These are phyloP conservation scores for Phytophthora tentaculata DNA, from an alignment of 352 stramenopile species.

Conservation along the genomic window DNA sequence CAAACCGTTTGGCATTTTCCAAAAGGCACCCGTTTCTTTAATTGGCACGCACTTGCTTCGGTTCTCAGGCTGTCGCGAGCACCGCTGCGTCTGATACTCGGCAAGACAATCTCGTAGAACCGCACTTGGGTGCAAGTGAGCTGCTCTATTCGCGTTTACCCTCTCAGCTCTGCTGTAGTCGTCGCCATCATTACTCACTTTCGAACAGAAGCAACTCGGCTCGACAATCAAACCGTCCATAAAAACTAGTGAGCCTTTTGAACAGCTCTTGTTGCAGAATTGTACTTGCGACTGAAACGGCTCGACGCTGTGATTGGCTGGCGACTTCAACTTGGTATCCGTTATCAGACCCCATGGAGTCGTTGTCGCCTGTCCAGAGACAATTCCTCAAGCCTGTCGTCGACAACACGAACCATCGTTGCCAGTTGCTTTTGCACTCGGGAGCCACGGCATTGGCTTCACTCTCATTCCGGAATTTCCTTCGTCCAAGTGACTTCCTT, in stretches of 20 bases:
- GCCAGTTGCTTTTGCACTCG: neutral
- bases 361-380: slow-evolving; percentile 23
- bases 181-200: neutral
- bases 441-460: too few species aligned
- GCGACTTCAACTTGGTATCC: slow-evolving; percentile 31
- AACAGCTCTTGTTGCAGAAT: neutral
- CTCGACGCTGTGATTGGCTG: slow-evolving; percentile 13
- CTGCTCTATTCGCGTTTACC: slow-evolving; percentile 1
- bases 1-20: neutral
- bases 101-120: neutral
- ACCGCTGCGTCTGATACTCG: neutral
- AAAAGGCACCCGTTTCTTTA: neutral
- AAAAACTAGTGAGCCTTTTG: neutral
- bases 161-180: neutral
- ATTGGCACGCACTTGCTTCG: neutral
- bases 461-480: slow-evolving; percentile 37
- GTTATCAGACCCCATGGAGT: slow-evolving; percentile 24
- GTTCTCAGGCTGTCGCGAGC: neutral
- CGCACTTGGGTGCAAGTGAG: slow-evolving; percentile 2
- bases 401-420: neutral
- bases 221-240: neutral
- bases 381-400: slow-evolving; percentile 12
- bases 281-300: slow-evolving; percentile 7
- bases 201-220: slow-evolving; percentile 4
- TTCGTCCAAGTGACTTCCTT: slow-evolving; percentile 14